Percentiles rank a stretch among this genome's conserved stretches.
Evolutionary conservation across 2,329 filamentous ascomycete genomes (phyloP).

Genomic region (Meredithiella fracta): DNA sequence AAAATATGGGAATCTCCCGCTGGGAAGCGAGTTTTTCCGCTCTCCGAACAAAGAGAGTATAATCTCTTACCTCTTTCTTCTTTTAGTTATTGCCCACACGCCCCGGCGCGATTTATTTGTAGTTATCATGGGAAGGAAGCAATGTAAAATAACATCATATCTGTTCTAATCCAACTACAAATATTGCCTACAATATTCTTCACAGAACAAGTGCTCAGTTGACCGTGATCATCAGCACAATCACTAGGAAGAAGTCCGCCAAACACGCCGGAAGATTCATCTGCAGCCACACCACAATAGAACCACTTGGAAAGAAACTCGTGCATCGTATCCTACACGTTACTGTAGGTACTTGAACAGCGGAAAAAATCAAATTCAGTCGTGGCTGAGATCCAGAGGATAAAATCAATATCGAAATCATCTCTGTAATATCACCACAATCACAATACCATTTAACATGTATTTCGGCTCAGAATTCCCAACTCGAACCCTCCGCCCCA

Average conservation of each 20-base stretch:
- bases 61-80: background rate
- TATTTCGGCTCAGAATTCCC: background rate
- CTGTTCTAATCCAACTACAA: background rate
- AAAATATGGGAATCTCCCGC: too few relatives aligned
- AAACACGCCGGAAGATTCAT: background rate
- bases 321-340: too few relatives aligned
- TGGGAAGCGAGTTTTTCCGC: too few relatives aligned
- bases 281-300: background rate
- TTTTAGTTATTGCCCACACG: background rate
- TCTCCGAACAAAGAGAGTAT: too few relatives aligned
- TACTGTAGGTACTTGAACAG: too few relatives aligned
- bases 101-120: background rate
- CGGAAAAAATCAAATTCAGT: background rate
- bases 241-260: background rate
- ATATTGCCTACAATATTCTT: background rate
- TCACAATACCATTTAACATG: background rate
- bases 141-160: background rate
- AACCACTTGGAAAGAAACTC: background rate
- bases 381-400: background rate
- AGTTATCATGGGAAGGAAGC: background rate
- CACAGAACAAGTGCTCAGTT: background rate
- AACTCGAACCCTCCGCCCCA: background rate
- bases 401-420: background rate
- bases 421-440: too few relatives aligned
- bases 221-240: background rate